These are phyloP conservation scores for Claviceps sp. DNA, from an alignment of 2,329 filamentous ascomycete species.

Conservation along the genomic window DNA sequence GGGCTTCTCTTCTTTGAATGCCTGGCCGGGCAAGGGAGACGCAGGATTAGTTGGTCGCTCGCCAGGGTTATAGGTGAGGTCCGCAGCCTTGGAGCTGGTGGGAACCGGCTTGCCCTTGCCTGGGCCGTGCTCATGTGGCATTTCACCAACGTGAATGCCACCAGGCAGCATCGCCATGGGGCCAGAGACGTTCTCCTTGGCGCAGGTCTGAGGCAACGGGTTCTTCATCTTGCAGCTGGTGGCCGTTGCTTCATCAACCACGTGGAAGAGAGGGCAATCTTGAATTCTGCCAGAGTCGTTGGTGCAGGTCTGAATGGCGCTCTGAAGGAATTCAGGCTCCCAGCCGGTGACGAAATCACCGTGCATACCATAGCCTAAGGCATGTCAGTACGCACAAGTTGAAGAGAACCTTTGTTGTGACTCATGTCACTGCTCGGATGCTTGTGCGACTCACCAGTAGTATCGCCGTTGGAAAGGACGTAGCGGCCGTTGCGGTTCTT, in stretches of 20 bases:
- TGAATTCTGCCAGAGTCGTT: constrained; percentile 52
- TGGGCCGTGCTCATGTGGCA: background rate
- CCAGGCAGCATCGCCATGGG: constrained; percentile 53
- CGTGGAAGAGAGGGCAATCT: constrained; percentile 63
- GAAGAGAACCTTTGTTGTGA: background rate
- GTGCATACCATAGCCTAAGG: constrained; percentile 57
- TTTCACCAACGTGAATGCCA: constrained; percentile 25
- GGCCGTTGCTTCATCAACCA: constrained; percentile 47
- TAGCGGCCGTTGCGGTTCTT: constrained; percentile 52
- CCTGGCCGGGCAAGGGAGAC: constrained; percentile 26
- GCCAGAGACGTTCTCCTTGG: constrained; percentile 45
- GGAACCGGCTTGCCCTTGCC: background rate
- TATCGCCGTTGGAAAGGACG: constrained; percentile 65
- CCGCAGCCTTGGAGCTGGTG: constrained; percentile 7
- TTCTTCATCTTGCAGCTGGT: constrained; percentile 47
- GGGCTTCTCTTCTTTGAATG: constrained; percentile 23
- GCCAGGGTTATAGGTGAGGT: constrained; percentile 24
- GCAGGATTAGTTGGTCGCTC: constrained; percentile 18
- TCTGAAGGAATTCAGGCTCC: constrained; percentile 54
- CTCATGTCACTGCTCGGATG: background rate
- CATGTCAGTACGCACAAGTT: constrained; percentile 1
- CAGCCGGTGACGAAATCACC: constrained; percentile 74
- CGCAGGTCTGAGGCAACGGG: constrained; percentile 38
- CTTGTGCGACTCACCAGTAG: constrained; percentile 41
- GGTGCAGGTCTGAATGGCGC: constrained; percentile 64